Conservation (phyloP, 495 filamentous ascomycete species). For the Talaromyces stipitatus region DNA sequence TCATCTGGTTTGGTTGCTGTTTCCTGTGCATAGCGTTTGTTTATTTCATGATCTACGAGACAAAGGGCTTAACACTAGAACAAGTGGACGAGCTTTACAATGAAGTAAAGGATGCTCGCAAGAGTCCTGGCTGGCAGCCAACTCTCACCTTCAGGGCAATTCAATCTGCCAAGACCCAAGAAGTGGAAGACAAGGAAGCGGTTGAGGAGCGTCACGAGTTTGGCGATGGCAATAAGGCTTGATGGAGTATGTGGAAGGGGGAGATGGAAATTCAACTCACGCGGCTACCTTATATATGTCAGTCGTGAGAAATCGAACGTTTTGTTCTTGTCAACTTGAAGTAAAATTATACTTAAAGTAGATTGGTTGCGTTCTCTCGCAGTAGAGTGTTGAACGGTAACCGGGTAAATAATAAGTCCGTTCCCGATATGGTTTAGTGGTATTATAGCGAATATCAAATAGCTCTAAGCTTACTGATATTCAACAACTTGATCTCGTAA, state of each 20-base stretch:
- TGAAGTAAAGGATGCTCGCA: constrained; percentile 33
- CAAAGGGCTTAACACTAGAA: constrained; percentile 76
- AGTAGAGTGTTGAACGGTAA: no score
- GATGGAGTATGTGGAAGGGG: no score
- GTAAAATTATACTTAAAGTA: no score
- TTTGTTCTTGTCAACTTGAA: no score
- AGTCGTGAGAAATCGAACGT: no score
- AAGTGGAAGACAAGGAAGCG: neutral
- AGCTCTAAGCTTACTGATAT: neutral
- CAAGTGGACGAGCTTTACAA: constrained; percentile 75
- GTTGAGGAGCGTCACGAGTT: neutral
- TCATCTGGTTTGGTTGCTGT: constrained; percentile 69
- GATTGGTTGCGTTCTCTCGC: neutral
- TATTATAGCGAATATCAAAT: neutral
- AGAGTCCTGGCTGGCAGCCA: constrained; percentile 2
- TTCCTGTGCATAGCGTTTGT: constrained; percentile 68
- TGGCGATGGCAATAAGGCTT: no score
- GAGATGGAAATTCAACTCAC: no score
- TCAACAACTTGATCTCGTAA: neutral
- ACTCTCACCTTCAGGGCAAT: neutral
- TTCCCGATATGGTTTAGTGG: neutral
- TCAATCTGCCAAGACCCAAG: neutral
- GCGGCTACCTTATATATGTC: no score
- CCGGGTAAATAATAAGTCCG: neutral
- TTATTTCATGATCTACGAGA: constrained; percentile 73